Evolutionary conservation across 306 rosid genomes (phyloP), one percentile per base, ranked within the genome.

Genomic region (Vicia villosa): DNA sequence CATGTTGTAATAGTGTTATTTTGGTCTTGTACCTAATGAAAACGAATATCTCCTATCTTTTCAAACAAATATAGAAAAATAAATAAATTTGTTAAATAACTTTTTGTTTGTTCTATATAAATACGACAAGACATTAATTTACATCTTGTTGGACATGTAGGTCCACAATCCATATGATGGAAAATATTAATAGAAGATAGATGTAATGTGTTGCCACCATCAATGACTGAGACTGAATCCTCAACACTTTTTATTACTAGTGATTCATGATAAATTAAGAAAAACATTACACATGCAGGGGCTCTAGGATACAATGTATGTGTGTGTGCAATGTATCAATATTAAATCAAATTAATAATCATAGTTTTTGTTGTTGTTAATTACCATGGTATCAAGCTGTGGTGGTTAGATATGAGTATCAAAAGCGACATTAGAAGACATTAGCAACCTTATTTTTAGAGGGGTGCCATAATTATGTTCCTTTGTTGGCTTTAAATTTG

Each of bases 11-110:
- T 50, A 74, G 85, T 75, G 67, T 64, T 68, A 40, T 68, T 77
- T 77, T 42, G 82, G 80, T 50, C 62, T 34, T 64, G 17, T 69
- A 74, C 85, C 85, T 77, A 82, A 82, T 63, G n/a, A 58, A 65
- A 42, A 69, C 65, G 49, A 54, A 72, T 63, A 40, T 42, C 61
- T 41, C 45, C 19, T 34, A 24, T 64, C 46, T 63, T 36, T 51
- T 69, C 16, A 63, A 63, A 63, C 10, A 52, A 34, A 24, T 17
- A 5, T 12, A 0, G 21, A 15, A n/a, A n/a, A 14, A 28, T 3
- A 6, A 52, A 24, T 21, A 10, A 13, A 7, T 28, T 57, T 15
- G 5, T 8, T 9, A 32, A 34, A 34, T 32, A 57, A 6, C 4
- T 60, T 36, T 60, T 34, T 60, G 45, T 60, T 60, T 34, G 46